Percentiles rank a stretch among this genome's conserved stretches.
Evolutionary conservation across 257 asterid genomes (phyloP).

Genomic region (Capsicum chinense): DNA sequence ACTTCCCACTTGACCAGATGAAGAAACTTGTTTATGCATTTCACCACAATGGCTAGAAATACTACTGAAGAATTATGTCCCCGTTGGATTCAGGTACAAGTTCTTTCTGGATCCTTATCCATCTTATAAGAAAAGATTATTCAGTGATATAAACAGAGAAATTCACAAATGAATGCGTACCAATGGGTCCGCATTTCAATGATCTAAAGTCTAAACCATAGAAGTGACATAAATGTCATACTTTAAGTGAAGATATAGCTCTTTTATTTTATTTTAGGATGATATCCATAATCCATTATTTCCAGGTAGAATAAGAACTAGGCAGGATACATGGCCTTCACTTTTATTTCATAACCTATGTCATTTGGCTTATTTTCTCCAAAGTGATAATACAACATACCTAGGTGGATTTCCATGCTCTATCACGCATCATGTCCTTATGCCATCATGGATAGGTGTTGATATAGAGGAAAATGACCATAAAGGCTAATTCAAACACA

Average conservation of each 20-base stretch:
- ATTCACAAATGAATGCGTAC: neutral
- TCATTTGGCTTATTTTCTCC: neutral
- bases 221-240: neutral
- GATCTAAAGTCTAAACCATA: neutral
- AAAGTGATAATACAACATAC: constrained; percentile 37
- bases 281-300: neutral
- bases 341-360: neutral
- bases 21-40: too few relatives aligned
- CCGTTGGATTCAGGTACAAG: too few relatives aligned
- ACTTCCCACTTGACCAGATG: too few relatives aligned
- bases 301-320: neutral
- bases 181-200: neutral
- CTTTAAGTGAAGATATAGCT: neutral
- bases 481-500: neutral
- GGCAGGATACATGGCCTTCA: neutral
- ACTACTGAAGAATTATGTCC: too few relatives aligned
- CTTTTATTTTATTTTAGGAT: neutral
- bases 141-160: neutral
- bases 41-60: too few relatives aligned
- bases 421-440: constrained; percentile 96
- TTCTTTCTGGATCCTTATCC: too few relatives aligned
- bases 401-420: constrained; percentile 97
- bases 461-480: constrained; percentile 47
- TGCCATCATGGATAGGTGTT: constrained; percentile 89
- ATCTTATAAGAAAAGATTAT: neutral